A percentile compares a stretch with the other conserved stretches of the same genome.
Evolutionary conservation across 345 rosid genomes (phyloP).

Genomic region (Combretum micranthum): DNA sequence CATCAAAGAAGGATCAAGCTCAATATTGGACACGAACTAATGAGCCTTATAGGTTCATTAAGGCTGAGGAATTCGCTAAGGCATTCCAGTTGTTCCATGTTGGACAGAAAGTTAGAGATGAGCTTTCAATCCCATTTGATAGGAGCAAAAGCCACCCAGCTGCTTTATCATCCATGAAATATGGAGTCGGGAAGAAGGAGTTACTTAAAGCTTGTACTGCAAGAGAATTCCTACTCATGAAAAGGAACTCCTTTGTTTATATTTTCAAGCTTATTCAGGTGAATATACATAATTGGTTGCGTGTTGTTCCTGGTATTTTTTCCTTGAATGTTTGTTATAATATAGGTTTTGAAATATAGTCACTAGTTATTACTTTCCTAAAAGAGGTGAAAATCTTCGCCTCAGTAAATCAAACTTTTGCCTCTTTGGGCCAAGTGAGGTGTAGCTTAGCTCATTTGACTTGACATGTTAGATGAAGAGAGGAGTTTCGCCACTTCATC

Average conservation of each 20-base stretch:
- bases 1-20: slow-evolving; percentile 36
- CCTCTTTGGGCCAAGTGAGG: too few relatives aligned
- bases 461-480: too few relatives aligned
- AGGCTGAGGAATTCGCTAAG: slow-evolving; percentile 24
- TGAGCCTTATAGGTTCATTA: slow-evolving; percentile 28
- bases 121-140: slow-evolving; percentile 25
- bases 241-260: slow-evolving; percentile 37
- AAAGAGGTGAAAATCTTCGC: too few relatives aligned
- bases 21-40: slow-evolving; percentile 29
- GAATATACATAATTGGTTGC: background rate
- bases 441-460: too few relatives aligned
- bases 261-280: slow-evolving; percentile 34
- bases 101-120: slow-evolving; percentile 18
- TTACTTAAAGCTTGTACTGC: slow-evolving; percentile 22
- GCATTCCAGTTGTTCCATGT: slow-evolving; percentile 21
- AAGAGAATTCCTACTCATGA: slow-evolving; percentile 35
- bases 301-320: too few relatives aligned
- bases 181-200: slow-evolving; percentile 28
- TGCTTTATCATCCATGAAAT: slow-evolving; percentile 26
- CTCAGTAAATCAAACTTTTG: too few relatives aligned
- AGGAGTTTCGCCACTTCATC: too few relatives aligned
- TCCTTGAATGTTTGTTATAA: too few relatives aligned
- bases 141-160: slow-evolving; percentile 30
- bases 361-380: too few relatives aligned
- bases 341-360: too few relatives aligned